Conservation (phyloP, 2,329 filamentous ascomycete genomes). For the Penicillium psychrosexuale region DNA sequence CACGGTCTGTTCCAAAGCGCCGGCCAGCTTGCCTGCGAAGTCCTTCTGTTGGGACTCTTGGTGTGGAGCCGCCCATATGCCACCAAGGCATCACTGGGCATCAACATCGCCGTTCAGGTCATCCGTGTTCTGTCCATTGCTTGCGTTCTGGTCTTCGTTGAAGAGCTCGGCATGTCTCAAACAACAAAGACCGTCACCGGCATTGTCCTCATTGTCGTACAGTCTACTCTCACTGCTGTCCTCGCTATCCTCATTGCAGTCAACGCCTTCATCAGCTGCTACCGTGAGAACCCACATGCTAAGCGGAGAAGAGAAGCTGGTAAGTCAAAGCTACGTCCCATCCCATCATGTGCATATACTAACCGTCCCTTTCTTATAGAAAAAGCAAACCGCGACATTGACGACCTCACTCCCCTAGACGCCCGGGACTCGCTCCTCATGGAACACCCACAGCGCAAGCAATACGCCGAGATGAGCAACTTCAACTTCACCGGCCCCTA, state of each 20-base stretch:
- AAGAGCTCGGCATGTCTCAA: conserved; percentile 83
- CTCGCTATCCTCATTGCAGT: conserved; percentile 84
- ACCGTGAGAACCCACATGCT: conserved; percentile 85
- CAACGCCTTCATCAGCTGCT: conserved; percentile 80
- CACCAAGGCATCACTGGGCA: conserved; percentile 80
- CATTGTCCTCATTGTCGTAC: conserved; percentile 87
- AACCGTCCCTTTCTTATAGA: conserved; percentile 49
- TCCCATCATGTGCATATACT: conserved; percentile 21
- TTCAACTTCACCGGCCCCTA: conserved; percentile 43
- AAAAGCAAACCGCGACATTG: conserved; percentile 71
- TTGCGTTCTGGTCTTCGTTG: conserved; percentile 89
- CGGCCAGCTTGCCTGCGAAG: conserved; percentile 77
- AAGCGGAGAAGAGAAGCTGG: conserved; percentile 84
- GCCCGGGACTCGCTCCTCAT: conserved; percentile 69
- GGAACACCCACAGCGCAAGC: conserved; percentile 49
- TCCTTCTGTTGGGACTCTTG: conserved; percentile 72
- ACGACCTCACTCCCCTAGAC: conserved; percentile 81
- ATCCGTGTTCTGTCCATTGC: conserved; percentile 84
- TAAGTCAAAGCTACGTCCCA: conserved; percentile 49
- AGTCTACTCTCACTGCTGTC: conserved; percentile 76
- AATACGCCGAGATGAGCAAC: conserved; percentile 39
- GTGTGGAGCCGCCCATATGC: conserved; percentile 84
- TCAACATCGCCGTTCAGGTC: conserved; percentile 88
- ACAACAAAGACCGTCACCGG: conserved; percentile 93
- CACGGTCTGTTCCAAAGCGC: conserved; percentile 78